A percentile compares a stretch with the other conserved stretches of the same genome.
Conservation (phyloP, 371 early-diverging fungal species). For the Mortierella sp. region DNA sequence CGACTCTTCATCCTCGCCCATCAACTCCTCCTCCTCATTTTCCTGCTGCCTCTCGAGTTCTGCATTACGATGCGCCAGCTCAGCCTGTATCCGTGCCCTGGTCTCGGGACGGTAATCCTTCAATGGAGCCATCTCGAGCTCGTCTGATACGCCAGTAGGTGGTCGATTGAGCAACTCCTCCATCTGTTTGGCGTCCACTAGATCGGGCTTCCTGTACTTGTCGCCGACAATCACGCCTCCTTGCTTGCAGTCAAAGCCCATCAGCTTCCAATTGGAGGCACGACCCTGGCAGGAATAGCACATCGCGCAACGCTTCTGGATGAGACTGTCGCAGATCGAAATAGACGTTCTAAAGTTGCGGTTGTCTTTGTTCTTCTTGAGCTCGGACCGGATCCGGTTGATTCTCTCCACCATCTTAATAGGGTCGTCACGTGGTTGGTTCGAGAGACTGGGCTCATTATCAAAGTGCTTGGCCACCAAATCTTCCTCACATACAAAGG, state of each 20-base stretch:
- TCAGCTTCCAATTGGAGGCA: slow-evolving; percentile 69
- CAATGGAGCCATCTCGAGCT: slow-evolving; percentile 22
- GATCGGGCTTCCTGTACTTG: slow-evolving; percentile 51
- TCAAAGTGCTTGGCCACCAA: slow-evolving; percentile 77
- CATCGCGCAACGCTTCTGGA: slow-evolving; percentile 64
- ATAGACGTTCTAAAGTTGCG: slow-evolving; percentile 63
- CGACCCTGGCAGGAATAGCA: slow-evolving; percentile 73
- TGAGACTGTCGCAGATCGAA: slow-evolving; percentile 47
- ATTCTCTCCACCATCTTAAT: slow-evolving; percentile 71
- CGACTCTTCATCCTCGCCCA: not conserved
- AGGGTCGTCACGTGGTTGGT: slow-evolving; percentile 47
- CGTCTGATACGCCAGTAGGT: slow-evolving; percentile 32
- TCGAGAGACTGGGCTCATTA: slow-evolving; percentile 57
- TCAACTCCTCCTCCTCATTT: slow-evolving; percentile 1
- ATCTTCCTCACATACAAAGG: slow-evolving; percentile 73
- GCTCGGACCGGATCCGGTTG: slow-evolving; percentile 66
- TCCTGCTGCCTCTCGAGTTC: not conserved
- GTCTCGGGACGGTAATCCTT: slow-evolving; percentile 46
- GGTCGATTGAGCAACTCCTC: slow-evolving; percentile 55
- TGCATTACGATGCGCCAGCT: not conserved
- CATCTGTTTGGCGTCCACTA: slow-evolving; percentile 54
- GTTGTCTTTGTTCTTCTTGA: slow-evolving; percentile 62
- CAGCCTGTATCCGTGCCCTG: slow-evolving; percentile 26
- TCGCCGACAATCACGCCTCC: slow-evolving; percentile 55
- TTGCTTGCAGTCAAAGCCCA: slow-evolving; percentile 72